phyloP scores from a whole-genome alignment of 495 filamentous ascomycete genomes.

The Rusavskia elegans region DNA sequence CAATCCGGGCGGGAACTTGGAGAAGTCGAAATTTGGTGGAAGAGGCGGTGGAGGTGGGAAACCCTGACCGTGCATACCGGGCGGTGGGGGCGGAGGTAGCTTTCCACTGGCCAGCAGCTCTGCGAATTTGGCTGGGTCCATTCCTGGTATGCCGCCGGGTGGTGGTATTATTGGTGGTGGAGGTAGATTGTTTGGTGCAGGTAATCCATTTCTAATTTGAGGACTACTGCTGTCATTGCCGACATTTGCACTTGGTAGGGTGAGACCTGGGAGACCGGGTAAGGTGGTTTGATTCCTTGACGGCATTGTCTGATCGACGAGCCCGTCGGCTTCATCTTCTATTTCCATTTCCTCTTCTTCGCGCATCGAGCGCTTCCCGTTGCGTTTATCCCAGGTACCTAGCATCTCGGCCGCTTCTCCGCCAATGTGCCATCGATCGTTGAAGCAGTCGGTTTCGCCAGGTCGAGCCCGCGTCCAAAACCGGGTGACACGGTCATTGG shows the following conservation, averaged over 20 bases:
- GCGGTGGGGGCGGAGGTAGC: conserved; percentile 29
- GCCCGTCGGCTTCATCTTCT: conserved; percentile 79
- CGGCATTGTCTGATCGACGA: conserved; percentile 89
- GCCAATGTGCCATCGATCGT: conserved; percentile 87
- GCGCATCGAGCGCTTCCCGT: conserved; percentile 59
- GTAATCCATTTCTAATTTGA: conserved; percentile 22
- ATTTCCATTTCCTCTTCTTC: conserved; percentile 87
- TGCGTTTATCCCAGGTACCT: conserved; percentile 78
- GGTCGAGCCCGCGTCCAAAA: conserved; percentile 89
- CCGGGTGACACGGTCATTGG: conserved; percentile 88
- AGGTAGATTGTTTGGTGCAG: conserved; percentile 32
- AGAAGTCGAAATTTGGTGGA: conserved; percentile 48
- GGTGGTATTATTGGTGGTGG: conserved; percentile 30
- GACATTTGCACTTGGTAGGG: conserved; percentile 16
- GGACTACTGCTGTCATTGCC: conserved; percentile 23
- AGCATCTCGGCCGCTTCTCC: conserved; percentile 84
- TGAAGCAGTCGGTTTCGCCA: conserved; percentile 67
- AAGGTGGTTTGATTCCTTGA: conserved; percentile 23
- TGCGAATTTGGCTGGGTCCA: conserved; percentile 35
- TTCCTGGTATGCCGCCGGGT: conserved; percentile 36
- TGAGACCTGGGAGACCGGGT: conserved; percentile 35
- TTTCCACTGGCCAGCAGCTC: conserved; percentile 27
- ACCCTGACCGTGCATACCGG: conserved; percentile 28
- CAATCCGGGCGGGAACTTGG: conserved; percentile 40
- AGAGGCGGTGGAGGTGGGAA: conserved; percentile 32